Conservation (phyloP, 768 basidiomycete genomes). For the Boletus coccyginus region DNA sequence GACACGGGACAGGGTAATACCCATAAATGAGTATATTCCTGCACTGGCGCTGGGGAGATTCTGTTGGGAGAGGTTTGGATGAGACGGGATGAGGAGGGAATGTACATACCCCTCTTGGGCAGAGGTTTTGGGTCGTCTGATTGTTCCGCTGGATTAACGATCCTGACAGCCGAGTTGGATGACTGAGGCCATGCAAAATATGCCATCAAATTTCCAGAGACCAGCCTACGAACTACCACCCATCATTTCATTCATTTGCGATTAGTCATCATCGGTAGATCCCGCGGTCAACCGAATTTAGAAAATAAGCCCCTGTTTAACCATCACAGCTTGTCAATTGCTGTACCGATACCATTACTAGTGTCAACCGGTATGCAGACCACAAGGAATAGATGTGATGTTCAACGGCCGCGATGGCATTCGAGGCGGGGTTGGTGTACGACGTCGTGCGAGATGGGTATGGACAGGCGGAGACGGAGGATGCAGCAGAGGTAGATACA, state of each 20-base stretch:
- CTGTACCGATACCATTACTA: too few relatives aligned
- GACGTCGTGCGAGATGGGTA: not conserved
- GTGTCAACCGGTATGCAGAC: too few relatives aligned
- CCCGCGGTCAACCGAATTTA: not conserved
- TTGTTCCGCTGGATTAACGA: constrained; percentile 56
- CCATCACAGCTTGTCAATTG: too few relatives aligned
- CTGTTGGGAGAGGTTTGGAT: constrained; percentile 33
- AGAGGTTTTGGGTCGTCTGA: constrained; percentile 40
- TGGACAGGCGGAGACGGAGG: not conserved
- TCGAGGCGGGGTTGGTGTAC: constrained; percentile 54
- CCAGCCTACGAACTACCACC: not conserved
- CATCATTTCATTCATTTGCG: constrained; percentile 7
- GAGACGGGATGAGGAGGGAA: not conserved
- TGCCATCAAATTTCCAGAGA: constrained; percentile 45
- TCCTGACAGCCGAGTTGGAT: constrained; percentile 63
- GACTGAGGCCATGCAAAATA: constrained; percentile 65
- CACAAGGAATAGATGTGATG: too few relatives aligned
- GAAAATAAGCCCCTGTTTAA: not conserved
- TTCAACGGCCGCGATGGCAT: constrained; percentile 41
- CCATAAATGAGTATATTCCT: constrained; percentile 91
- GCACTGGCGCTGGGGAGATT: constrained; percentile 76
- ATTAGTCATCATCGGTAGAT: constrained; percentile 24
- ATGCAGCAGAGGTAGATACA: too few relatives aligned
- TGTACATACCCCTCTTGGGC: constrained; percentile 54
- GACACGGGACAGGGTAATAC: constrained; percentile 38